Conservation (phyloP, 2,329 filamentous ascomycete genomes). For the Penicillium sp. region DNA sequence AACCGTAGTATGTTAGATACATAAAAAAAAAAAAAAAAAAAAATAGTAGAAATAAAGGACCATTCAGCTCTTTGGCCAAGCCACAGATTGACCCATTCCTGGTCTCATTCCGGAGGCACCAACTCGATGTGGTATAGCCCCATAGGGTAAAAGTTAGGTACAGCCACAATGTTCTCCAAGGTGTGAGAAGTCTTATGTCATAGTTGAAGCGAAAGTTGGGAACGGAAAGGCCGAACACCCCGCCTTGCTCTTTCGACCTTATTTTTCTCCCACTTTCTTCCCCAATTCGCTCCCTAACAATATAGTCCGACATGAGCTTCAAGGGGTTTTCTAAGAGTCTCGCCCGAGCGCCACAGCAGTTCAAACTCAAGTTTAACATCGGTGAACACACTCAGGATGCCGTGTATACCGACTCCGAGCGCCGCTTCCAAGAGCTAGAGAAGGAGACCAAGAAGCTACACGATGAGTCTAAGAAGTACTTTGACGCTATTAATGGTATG, state of each 20-base stretch:
- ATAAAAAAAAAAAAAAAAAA: background rate
- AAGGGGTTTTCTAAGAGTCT: slow-evolving; percentile 93
- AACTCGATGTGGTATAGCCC: background rate
- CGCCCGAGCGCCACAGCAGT: slow-evolving; percentile 83
- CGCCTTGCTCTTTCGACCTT: slow-evolving; percentile 15
- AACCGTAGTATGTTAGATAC: background rate
- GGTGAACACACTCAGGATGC: slow-evolving; percentile 94
- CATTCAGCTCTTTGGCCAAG: background rate
- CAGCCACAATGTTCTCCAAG: slow-evolving; percentile 10
- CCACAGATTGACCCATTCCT: background rate
- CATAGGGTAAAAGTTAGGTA: slow-evolving; percentile 1
- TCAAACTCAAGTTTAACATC: slow-evolving; percentile 91
- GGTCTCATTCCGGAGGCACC: background rate
- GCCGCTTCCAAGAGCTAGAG: slow-evolving; percentile 91
- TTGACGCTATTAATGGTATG: slow-evolving; percentile 86
- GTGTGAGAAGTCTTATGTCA: slow-evolving; percentile 24
- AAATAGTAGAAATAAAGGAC: background rate
- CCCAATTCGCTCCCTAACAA: background rate
- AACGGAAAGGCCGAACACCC: slow-evolving; percentile 18
- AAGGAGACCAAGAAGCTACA: slow-evolving; percentile 94
- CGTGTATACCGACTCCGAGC: slow-evolving; percentile 91
- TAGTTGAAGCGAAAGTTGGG: slow-evolving; percentile 20
- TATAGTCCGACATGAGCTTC: slow-evolving; percentile 73
- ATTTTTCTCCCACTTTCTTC: slow-evolving; percentile 7
- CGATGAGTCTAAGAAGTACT: slow-evolving; percentile 96